Conservation (phyloP, 1,139 yeast species). For the Yamadazyma diddensiae region DNA sequence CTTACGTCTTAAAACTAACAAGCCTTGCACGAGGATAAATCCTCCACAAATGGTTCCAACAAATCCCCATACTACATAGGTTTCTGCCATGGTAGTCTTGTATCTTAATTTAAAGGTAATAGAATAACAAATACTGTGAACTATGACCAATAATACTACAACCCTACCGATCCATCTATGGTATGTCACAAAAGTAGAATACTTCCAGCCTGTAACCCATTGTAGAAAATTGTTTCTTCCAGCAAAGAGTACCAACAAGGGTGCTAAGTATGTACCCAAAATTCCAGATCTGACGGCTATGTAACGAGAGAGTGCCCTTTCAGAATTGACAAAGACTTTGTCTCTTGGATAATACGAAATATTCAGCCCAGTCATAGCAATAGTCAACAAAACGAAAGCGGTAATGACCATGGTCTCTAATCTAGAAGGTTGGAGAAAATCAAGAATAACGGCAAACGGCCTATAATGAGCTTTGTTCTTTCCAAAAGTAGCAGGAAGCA, state of each 20-base stretch:
- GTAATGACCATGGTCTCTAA: slow-evolving; percentile 23
- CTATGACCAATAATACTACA: slow-evolving; percentile 24
- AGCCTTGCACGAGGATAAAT: slow-evolving; percentile 34
- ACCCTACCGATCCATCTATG: slow-evolving; percentile 41
- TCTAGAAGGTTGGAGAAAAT: slow-evolving; percentile 27
- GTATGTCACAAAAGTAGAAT: slow-evolving; percentile 32
- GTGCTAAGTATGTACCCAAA: slow-evolving; percentile 26
- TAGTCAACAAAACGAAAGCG: slow-evolving; percentile 44
- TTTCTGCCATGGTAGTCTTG: slow-evolving; percentile 14
- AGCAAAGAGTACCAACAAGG: slow-evolving; percentile 39
- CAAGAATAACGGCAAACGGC: slow-evolving; percentile 18
- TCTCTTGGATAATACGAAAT: slow-evolving; percentile 21
- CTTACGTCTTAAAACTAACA: slow-evolving; percentile 36
- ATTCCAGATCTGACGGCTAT: slow-evolving; percentile 34
- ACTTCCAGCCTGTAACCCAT: slow-evolving; percentile 39
- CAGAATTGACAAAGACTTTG: slow-evolving; percentile 19
- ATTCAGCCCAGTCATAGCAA: slow-evolving; percentile 33
- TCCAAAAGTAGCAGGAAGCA: slow-evolving; percentile 30
- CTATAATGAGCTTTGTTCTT: slow-evolving; percentile 22
- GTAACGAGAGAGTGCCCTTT: slow-evolving; percentile 24
- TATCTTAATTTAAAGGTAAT: slow-evolving; percentile 15
- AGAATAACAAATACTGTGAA: slow-evolving; percentile 42
- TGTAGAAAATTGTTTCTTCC: slow-evolving; percentile 43
- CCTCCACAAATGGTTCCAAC: slow-evolving; percentile 27
- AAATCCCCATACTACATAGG: slow-evolving; percentile 28